Percentiles rank a stretch among this genome's conserved stretches.
phyloP scores from a whole-genome alignment of 2,329 filamentous ascomycete species.

The Cercospora canescens region DNA sequence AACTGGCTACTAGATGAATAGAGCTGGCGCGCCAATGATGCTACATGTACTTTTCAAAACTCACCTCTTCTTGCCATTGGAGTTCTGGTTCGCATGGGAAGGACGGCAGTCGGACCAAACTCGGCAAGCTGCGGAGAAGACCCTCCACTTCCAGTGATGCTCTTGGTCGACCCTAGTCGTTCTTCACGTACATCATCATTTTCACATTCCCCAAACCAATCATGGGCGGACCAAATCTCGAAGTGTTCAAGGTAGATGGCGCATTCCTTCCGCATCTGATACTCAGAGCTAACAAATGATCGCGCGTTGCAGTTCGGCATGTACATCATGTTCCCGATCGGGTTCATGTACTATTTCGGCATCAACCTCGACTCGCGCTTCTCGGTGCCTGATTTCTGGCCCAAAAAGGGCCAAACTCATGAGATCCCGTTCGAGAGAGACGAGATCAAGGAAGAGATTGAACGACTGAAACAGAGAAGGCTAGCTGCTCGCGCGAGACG shows the following conservation, averaged over 20 bases:
- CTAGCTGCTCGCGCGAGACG: slow-evolving; percentile 50
- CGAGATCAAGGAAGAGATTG: slow-evolving; percentile 79
- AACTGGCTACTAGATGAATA: slow-evolving; percentile 8
- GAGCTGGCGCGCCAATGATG: neutral
- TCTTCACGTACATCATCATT: slow-evolving; percentile 19
- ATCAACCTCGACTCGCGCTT: slow-evolving; percentile 96
- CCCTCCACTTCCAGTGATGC: neutral
- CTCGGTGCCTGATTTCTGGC: slow-evolving; percentile 90
- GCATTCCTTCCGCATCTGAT: too few relatives aligned
- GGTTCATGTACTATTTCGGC: slow-evolving; percentile 99
- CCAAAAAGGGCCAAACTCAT: slow-evolving; percentile 74
- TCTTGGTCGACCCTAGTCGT: too few relatives aligned
- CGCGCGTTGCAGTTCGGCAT: slow-evolving; percentile 74
- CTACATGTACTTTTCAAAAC: neutral
- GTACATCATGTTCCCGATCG: slow-evolving; percentile 98
- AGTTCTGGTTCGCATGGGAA: neutral
- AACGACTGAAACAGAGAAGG: slow-evolving; percentile 62
- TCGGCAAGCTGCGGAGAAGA: slow-evolving; percentile 3
- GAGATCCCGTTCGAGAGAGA: slow-evolving; percentile 74
- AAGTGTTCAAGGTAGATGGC: slow-evolving; percentile 80
- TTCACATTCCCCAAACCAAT: slow-evolving; percentile 27
- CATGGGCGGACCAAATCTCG: slow-evolving; percentile 84
- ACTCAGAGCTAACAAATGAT: too few relatives aligned
- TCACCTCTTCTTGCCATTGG: neutral
- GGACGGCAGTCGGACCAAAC: neutral